These are phyloP conservation scores for Ceratobasidium sp. DNA, from an alignment of 1,284 basidiomycete genomes.

Conservation along the genomic window DNA sequence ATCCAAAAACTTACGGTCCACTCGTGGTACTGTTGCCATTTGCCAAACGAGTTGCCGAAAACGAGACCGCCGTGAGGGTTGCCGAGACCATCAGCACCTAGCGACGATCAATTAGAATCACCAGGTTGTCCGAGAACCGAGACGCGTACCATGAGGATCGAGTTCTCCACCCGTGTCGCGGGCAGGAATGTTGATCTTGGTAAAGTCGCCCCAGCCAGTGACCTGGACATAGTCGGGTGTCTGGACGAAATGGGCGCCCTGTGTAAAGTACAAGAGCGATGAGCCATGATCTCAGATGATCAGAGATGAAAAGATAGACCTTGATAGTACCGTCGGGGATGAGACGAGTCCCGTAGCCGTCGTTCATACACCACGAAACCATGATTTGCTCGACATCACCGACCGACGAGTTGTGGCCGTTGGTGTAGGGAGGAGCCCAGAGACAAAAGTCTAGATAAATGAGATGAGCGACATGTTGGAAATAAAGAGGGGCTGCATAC, in stretches of 20 bases:
- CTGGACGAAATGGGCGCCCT: conserved; percentile 46
- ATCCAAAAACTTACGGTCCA: conserved; percentile 41
- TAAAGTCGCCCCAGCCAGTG: conserved; percentile 49
- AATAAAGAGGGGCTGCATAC: conserved; percentile 5
- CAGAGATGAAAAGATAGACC: not conserved
- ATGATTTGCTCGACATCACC: conserved; percentile 42
- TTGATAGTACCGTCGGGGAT: conserved; percentile 47
- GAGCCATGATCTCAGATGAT: not conserved
- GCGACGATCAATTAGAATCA: not conserved
- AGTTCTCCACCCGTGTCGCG: conserved; percentile 47
- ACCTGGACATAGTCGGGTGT: conserved; percentile 49
- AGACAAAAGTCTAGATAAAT: conserved; percentile 19
- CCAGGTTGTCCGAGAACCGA: too few relatives aligned
- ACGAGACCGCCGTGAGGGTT: conserved; percentile 48
- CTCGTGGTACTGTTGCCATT: conserved; percentile 42
- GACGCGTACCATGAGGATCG: conserved; percentile 44
- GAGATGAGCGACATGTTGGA: not conserved
- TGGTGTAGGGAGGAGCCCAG: conserved; percentile 30
- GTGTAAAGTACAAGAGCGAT: too few relatives aligned
- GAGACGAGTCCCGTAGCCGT: conserved; percentile 46
- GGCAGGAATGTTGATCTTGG: conserved; percentile 48
- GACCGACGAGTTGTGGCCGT: conserved; percentile 32
- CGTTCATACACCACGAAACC: conserved; percentile 49
- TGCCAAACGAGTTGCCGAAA: conserved; percentile 41
- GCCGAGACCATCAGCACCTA: conserved; percentile 42